These are phyloP conservation scores for Boletus rubropictus DNA, from an alignment of 768 basidiomycete genomes.

Conservation along the genomic window DNA sequence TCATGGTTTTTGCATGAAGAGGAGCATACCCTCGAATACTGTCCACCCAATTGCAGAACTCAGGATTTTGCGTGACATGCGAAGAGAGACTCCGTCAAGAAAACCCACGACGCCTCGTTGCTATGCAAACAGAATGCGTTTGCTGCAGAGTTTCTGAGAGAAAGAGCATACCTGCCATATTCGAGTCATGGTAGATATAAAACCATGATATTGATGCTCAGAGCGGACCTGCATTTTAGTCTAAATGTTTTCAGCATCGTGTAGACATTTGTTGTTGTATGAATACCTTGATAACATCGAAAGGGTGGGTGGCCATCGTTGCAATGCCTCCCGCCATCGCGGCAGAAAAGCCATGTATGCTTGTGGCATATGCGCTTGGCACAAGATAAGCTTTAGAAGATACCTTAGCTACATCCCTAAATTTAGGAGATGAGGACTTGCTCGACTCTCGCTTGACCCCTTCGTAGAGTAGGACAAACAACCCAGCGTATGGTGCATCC, in stretches of 20 bases:
- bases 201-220: slow-evolving; percentile 67
- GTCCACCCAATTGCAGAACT: slow-evolving; percentile 92
- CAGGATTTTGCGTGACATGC: slow-evolving; percentile 79
- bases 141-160: background rate
- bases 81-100: slow-evolving; percentile 79
- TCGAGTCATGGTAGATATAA: slow-evolving; percentile 56
- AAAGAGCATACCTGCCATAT: slow-evolving; percentile 57
- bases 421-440: slow-evolving; percentile 29
- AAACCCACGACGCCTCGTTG: slow-evolving; percentile 77
- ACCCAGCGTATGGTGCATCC: slow-evolving; percentile 90
- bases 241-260: slow-evolving; percentile 33
- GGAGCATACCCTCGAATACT: slow-evolving; percentile 75
- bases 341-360: slow-evolving; percentile 60
- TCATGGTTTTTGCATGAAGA: slow-evolving; percentile 43
- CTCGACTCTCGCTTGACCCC: slow-evolving; percentile 71
- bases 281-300: slow-evolving; percentile 88
- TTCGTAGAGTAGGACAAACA: slow-evolving; percentile 88
- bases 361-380: slow-evolving; percentile 40
- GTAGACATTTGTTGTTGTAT: background rate
- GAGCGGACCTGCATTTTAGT: slow-evolving; percentile 91
- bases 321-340: slow-evolving; percentile 81
- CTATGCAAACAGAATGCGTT: slow-evolving; percentile 34
- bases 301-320: slow-evolving; percentile 83
- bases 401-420: slow-evolving; percentile 6
- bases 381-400: slow-evolving; percentile 35